phyloP scores from a whole-genome alignment of 2,329 filamentous ascomycete genomes.

The Colletotrichum australisinense region DNA sequence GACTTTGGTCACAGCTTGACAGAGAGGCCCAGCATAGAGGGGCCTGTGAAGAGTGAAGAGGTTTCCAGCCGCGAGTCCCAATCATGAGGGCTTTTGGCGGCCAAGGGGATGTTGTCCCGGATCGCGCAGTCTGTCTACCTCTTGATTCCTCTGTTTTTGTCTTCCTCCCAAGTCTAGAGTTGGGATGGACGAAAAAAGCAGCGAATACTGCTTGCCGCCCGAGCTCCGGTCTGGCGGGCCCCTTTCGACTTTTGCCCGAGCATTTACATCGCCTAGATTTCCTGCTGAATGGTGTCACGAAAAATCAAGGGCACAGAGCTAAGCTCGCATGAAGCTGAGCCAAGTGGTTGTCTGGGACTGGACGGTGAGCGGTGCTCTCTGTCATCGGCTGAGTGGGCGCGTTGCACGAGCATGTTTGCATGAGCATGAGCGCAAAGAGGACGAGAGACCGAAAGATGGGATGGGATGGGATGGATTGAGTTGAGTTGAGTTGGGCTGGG shows the following conservation, averaged over 20 bases:
- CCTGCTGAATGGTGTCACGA: constrained; percentile 11
- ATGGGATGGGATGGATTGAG: background rate
- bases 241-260: background rate
- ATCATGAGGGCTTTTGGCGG: constrained; percentile 13
- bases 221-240: background rate
- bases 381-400: constrained; percentile 26
- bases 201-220: constrained; percentile 15
- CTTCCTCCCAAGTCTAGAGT: background rate
- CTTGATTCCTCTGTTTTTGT: constrained; percentile 6
- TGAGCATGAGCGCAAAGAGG: constrained; percentile 4
- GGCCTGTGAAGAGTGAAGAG: constrained; percentile 15
- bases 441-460: constrained; percentile 10
- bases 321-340: constrained; percentile 26
- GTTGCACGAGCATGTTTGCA: constrained; percentile 27
- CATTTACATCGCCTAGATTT: background rate
- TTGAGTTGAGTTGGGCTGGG: constrained; percentile 6
- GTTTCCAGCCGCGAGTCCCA: background rate
- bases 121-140: constrained; percentile 2
- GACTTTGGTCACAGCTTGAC: constrained; percentile 21
- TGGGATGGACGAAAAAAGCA: constrained; percentile 27
- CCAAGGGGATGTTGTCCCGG: constrained; percentile 8
- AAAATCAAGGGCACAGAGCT: background rate
- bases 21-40: constrained; percentile 11
- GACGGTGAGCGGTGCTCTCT: constrained; percentile 21
- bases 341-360: constrained; percentile 20